Evolutionary conservation across 2,329 filamentous ascomycete genomes (phyloP).

Genomic region (Aspergillus sp.): DNA sequence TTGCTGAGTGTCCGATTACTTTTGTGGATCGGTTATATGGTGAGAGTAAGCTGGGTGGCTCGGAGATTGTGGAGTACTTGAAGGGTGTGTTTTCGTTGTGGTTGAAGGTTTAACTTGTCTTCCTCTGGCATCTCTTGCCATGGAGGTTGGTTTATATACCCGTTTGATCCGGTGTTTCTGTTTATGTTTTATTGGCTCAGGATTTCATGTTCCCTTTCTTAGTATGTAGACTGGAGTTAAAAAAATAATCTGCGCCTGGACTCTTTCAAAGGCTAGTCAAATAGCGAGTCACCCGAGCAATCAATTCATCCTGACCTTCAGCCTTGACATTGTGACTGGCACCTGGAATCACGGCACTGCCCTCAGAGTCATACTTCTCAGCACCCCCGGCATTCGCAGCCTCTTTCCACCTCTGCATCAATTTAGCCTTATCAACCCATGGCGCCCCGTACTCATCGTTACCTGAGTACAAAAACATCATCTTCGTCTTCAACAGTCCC

Average conservation of each 20-base stretch:
- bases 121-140: slow-evolving; percentile 6
- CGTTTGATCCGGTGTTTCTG: slow-evolving; percentile 9
- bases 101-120: slow-evolving; percentile 58
- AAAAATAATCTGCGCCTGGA: background rate
- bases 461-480: slow-evolving; percentile 42
- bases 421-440: slow-evolving; percentile 39
- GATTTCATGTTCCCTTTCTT: slow-evolving; percentile 1
- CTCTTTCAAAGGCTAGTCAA: slow-evolving; percentile 20
- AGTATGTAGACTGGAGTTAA: slow-evolving; percentile 2
- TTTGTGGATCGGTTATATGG: slow-evolving; percentile 96
- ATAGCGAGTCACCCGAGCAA: slow-evolving; percentile 30
- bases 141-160: slow-evolving; percentile 17
- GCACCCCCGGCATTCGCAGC: slow-evolving; percentile 32
- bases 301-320: slow-evolving; percentile 40
- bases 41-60: slow-evolving; percentile 86
- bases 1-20: slow-evolving; percentile 90
- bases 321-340: slow-evolving; percentile 46
- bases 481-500: slow-evolving; percentile 31
- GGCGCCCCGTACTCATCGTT: slow-evolving; percentile 40
- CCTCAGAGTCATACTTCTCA: slow-evolving; percentile 42
- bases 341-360: slow-evolving; percentile 43
- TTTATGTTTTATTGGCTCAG: slow-evolving; percentile 9
- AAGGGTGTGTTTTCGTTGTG: slow-evolving; percentile 75
- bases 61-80: slow-evolving; percentile 94
- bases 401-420: slow-evolving; percentile 39